Conservation (phyloP, 1,284 basidiomycete genomes). For the Ganoderma sinense region DNA sequence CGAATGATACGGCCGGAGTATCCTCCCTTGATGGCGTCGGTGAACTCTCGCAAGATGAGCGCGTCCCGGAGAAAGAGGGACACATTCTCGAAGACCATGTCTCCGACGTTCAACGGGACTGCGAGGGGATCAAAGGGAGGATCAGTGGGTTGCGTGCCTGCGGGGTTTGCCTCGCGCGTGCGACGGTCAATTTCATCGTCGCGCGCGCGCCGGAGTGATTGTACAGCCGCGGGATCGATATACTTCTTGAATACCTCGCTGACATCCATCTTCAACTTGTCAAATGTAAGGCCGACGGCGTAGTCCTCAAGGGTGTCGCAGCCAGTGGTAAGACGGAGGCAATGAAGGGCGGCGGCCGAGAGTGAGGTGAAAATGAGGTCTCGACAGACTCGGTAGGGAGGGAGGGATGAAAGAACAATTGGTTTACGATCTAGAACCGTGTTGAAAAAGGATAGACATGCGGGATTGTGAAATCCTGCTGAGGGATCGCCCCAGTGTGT, state of each 20-base stretch:
- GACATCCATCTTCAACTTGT: background rate
- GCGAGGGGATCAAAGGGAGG: background rate
- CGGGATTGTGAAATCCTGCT: constrained; percentile 40
- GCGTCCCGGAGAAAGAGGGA: constrained; percentile 45
- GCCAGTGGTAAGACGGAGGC: constrained; percentile 40
- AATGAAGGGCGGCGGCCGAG: constrained; percentile 46
- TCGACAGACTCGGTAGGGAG: constrained; percentile 43
- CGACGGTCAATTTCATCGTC: background rate
- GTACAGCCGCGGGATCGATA: no score
- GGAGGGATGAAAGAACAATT: constrained; percentile 42
- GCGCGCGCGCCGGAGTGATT: background rate
- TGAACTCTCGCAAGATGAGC: constrained; percentile 42
- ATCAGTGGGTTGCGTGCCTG: constrained; percentile 38
- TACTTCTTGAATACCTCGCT: background rate
- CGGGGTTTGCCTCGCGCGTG: background rate
- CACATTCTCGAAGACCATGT: constrained; percentile 46
- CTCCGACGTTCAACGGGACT: constrained; percentile 23
- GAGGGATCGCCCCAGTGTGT: constrained; percentile 23
- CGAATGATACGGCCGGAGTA: constrained; percentile 43
- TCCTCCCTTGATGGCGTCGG: constrained; percentile 44
- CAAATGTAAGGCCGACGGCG: background rate
- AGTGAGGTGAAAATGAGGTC: constrained; percentile 47
- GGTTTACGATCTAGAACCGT: constrained; percentile 40
- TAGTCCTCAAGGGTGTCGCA: background rate
- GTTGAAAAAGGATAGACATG: constrained; percentile 44